phyloP scores from a whole-genome alignment of 1,284 basidiomycete species.

The Fomitopsis pinicola region DNA sequence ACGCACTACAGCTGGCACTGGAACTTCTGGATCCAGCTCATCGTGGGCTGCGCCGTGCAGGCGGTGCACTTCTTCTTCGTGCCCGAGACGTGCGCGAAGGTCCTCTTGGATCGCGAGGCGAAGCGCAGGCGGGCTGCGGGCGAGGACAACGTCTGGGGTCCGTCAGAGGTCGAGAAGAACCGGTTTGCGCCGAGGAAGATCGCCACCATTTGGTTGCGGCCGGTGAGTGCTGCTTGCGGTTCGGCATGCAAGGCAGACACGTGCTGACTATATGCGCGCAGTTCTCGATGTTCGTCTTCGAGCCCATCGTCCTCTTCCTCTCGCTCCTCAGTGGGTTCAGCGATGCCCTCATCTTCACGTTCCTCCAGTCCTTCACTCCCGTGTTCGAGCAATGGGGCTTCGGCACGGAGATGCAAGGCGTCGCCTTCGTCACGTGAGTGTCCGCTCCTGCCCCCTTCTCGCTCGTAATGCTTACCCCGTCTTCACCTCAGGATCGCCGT shows the following conservation, averaged over 20 bases:
- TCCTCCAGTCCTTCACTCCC: neutral
- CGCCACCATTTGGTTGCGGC: neutral
- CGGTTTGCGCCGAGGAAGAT: slow-evolving; percentile 1
- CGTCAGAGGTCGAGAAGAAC: slow-evolving; percentile 1
- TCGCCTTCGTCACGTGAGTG: neutral
- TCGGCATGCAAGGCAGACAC: neutral
- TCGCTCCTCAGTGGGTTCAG: neutral
- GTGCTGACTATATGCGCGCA: neutral
- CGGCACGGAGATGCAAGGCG: neutral
- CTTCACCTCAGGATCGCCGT: neutral
- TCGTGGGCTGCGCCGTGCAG: neutral
- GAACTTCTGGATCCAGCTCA: slow-evolving; percentile 1
- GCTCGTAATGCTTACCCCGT: neutral
- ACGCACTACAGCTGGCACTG: neutral
- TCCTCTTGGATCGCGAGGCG: neutral
- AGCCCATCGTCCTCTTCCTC: neutral
- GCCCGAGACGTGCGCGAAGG: neutral
- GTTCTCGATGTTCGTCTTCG: neutral
- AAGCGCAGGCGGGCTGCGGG: neutral
- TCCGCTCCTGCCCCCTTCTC: neutral
- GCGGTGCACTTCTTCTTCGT: neutral
- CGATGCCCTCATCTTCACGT: slow-evolving; percentile 1
- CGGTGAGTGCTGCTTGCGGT: neutral
- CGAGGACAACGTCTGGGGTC: neutral
- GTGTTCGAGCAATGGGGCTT: neutral